A percentile compares a stretch with the other conserved stretches of the same genome.
Evolutionary conservation across 1,139 yeast species (phyloP).

Genomic region (Blastobotrys proliferans): DNA sequence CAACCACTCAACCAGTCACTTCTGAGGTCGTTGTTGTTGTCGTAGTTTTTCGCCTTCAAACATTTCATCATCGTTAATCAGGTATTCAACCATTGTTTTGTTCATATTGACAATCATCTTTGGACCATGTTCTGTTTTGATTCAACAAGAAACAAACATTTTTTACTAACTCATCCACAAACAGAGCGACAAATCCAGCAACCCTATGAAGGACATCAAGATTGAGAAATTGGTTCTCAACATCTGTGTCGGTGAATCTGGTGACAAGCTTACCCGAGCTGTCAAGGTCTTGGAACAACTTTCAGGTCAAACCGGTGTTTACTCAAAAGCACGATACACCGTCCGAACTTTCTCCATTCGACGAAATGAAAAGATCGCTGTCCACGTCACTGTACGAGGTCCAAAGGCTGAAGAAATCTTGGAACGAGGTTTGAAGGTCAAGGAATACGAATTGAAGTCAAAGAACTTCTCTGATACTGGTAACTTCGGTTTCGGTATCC

Average conservation of each 20-base stretch:
- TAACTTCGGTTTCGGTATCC: constrained; percentile 99
- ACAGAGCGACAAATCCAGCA: constrained; percentile 41
- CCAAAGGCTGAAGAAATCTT: constrained; percentile 99
- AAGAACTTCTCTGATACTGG: constrained; percentile 98
- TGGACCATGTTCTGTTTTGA: no score
- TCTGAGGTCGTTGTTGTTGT: no score
- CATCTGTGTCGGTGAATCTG: constrained; percentile 99
- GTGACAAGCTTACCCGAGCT: constrained; percentile 99
- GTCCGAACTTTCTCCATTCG: constrained; percentile 99
- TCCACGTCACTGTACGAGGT: constrained; percentile 99
- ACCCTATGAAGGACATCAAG: constrained; percentile 97
- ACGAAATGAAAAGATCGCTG: constrained; percentile 99
- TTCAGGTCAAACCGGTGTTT: constrained; percentile 99
- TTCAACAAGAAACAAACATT: no score
- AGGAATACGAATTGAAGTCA: constrained; percentile 94
- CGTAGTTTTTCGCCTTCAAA: no score
- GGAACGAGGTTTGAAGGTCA: constrained; percentile 99
- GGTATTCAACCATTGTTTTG: no score
- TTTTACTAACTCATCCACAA: neutral
- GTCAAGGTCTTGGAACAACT: constrained; percentile 99
- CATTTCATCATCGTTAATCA: no score
- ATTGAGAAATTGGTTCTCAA: constrained; percentile 99
- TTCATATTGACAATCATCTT: no score
- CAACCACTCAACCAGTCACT: no score
- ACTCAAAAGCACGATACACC: constrained; percentile 99